Percentiles rank a stretch among this genome's conserved stretches.
These are phyloP conservation scores for Symbiotaphrina buchneri DNA, from an alignment of 495 filamentous ascomycete species.

Conservation along the genomic window DNA sequence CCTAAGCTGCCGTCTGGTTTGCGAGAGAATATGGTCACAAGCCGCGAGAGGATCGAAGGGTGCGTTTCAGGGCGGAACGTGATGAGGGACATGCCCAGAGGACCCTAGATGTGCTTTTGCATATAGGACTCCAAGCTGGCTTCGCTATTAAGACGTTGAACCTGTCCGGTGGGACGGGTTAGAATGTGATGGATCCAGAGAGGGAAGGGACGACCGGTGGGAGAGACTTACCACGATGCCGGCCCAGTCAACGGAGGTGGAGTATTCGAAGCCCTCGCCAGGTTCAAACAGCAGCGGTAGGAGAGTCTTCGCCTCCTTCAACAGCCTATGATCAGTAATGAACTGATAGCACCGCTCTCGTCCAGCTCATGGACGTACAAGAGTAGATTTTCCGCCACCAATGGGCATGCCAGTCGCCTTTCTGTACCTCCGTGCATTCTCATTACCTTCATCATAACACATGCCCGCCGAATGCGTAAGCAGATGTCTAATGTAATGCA, in stretches of 20 bases:
- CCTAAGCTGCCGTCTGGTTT: constrained; percentile 4
- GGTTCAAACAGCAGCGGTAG: constrained; percentile 24
- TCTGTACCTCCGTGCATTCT: no score
- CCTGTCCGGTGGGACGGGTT: no score
- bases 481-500: no score
- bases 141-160: constrained; percentile 16
- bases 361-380: no score
- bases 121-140: constrained; percentile 7
- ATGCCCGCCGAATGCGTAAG: constrained; percentile 26
- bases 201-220: no score
- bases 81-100: constrained; percentile 7
- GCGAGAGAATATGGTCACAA: constrained; percentile 3
- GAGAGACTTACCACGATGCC: no score
- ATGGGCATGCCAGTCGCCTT: no score
- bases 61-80: constrained; percentile 6
- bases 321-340: no score
- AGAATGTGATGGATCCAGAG: no score
- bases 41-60: constrained; percentile 5
- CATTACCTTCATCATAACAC: constrained; percentile 21
- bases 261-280: constrained; percentile 25
- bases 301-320: no score
- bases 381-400: no score
- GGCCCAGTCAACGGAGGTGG: constrained; percentile 25
- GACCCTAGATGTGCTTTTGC: constrained; percentile 8
- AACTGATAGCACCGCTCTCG: no score